A percentile compares a stretch with the other conserved stretches of the same genome.
Conservation (phyloP, 2,329 filamentous ascomycete genomes). For the Claviceps quebecensis region DNA sequence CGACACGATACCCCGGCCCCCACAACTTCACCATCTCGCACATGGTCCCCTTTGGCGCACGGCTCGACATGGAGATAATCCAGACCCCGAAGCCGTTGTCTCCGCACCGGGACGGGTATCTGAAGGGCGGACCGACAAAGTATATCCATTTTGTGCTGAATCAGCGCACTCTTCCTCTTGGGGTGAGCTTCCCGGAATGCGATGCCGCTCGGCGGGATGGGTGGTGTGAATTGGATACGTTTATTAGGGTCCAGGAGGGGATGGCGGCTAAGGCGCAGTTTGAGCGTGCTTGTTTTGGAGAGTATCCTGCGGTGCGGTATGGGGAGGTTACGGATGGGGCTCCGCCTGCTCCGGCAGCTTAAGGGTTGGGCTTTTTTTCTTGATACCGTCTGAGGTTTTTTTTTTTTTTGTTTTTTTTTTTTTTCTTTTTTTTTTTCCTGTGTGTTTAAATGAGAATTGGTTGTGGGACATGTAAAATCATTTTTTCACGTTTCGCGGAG, state of each 20-base stretch:
- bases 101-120: constrained; percentile 39
- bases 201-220: constrained; percentile 50
- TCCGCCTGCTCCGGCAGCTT: constrained; percentile 9
- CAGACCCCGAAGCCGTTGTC: constrained; percentile 48
- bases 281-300: constrained; percentile 52
- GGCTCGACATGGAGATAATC: constrained; percentile 63
- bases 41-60: constrained; percentile 56
- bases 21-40: constrained; percentile 54
- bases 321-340: constrained; percentile 26
- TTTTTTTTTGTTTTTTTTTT: too few species aligned
- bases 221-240: constrained; percentile 62
- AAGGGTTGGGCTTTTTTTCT: background rate
- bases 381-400: background rate
- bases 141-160: constrained; percentile 67
- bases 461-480: too few species aligned
- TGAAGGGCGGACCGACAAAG: constrained; percentile 39
- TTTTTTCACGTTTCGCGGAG: too few species aligned
- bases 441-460: too few species aligned
- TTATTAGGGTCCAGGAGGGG: constrained; percentile 46
- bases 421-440: too few species aligned
- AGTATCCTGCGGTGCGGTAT: constrained; percentile 25
- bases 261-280: constrained; percentile 46
- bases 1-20: constrained; percentile 36
- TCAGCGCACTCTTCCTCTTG: constrained; percentile 58
- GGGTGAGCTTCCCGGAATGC: constrained; percentile 51